These are phyloP conservation scores for Kokia cookei DNA, from an alignment of 441 rosid species.

Conservation along the genomic window DNA sequence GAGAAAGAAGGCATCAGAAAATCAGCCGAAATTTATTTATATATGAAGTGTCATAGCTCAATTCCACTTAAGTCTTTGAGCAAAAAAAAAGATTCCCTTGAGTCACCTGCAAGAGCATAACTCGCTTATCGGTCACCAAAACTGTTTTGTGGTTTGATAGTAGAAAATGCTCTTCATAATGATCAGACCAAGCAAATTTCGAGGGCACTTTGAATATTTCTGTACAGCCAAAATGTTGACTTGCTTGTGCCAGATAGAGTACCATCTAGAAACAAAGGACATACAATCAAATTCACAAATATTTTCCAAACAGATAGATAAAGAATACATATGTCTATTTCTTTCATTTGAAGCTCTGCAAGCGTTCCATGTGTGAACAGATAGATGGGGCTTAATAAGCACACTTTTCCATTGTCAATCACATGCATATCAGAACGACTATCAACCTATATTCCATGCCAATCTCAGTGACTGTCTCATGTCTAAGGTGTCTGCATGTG, in stretches of 20 bases:
- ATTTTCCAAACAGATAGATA: background rate
- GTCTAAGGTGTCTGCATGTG: background rate
- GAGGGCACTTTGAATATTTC: conserved; percentile 96
- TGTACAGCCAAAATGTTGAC: conserved; percentile 84
- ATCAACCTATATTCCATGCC: background rate
- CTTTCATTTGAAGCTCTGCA: background rate
- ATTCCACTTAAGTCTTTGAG: conserved; percentile 15
- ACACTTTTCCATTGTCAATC: background rate
- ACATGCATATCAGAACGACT: background rate
- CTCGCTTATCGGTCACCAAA: conserved; percentile 75
- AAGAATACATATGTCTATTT: background rate
- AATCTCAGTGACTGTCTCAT: background rate
- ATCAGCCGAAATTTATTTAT: background rate
- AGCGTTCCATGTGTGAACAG: background rate
- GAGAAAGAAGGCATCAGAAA: conserved; percentile 12
- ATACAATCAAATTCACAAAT: conserved; percentile 21
- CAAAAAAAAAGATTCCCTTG: background rate
- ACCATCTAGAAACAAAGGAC: conserved; percentile 54
- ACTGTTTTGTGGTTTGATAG: conserved; percentile 79
- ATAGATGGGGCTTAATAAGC: background rate
- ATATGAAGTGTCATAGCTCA: background rate
- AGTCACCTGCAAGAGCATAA: conserved; percentile 84
- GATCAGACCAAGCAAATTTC: conserved; percentile 84
- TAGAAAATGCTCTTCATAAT: conserved; percentile 78
- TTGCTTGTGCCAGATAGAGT: conserved; percentile 90